Evolutionary conservation across 305 asterid species (phyloP).

Genomic region (Solanum aculeatissimum): DNA sequence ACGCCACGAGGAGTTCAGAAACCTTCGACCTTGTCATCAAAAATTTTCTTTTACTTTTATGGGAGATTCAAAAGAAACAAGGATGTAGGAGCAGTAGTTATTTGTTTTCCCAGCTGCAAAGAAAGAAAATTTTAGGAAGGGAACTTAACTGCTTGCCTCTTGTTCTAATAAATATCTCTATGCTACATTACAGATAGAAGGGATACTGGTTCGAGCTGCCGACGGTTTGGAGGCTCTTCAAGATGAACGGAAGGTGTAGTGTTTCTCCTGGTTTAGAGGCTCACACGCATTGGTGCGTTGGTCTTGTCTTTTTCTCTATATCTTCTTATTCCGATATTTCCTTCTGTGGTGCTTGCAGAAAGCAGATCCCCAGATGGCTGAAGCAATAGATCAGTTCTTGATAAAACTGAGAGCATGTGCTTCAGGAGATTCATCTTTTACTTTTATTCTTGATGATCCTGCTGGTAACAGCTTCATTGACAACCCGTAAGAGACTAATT

Average conservation of each 20-base stretch:
- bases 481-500: slow-evolving; percentile 61
- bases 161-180: not conserved
- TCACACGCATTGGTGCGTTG: not conserved
- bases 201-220: slow-evolving; percentile 70
- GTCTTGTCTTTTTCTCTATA: slow-evolving; percentile 1
- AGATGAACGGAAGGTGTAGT: slow-evolving; percentile 76
- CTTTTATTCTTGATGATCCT: slow-evolving; percentile 88
- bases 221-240: slow-evolving; percentile 78
- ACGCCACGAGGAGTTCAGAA: not conserved
- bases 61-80: not conserved
- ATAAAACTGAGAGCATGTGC: slow-evolving; percentile 77
- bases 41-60: not conserved
- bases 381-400: slow-evolving; percentile 74
- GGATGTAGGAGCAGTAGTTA: not conserved
- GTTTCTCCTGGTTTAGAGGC: not conserved
- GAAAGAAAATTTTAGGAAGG: not conserved
- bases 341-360: slow-evolving; percentile 34
- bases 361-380: slow-evolving; percentile 73
- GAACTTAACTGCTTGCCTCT: not conserved
- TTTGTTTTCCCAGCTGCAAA: not conserved
- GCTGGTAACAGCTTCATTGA: slow-evolving; percentile 95
- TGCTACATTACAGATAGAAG: slow-evolving; percentile 53
- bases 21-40: not conserved
- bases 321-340: not conserved
- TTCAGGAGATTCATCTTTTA: slow-evolving; percentile 51